These are phyloP conservation scores for Trichophaea hybrida DNA, from an alignment of 2,329 filamentous ascomycete genomes.

Conservation along the genomic window DNA sequence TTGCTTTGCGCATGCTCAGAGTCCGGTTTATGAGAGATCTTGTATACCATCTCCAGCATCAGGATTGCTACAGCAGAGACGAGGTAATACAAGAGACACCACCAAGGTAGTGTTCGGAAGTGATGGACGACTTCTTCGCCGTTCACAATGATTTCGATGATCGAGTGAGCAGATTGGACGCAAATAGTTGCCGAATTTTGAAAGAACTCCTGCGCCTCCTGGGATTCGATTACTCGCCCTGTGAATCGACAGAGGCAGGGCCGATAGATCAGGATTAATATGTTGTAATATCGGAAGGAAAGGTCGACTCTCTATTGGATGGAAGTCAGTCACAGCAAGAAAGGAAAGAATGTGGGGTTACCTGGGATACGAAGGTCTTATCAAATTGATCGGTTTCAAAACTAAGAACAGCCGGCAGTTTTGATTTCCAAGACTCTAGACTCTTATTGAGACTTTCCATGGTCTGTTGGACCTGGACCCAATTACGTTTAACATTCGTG, in stretches of 20 bases:
- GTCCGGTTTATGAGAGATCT: background rate
- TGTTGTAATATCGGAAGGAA: slow-evolving; percentile 11
- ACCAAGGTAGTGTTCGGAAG: slow-evolving; percentile 22
- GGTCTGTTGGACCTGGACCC: background rate
- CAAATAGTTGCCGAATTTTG: slow-evolving; percentile 16
- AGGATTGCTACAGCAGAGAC: slow-evolving; percentile 24
- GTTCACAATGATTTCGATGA: slow-evolving; percentile 15
- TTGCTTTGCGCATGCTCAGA: background rate
- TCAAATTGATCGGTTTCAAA: slow-evolving; percentile 6
- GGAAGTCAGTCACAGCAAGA: background rate
- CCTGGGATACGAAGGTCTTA: slow-evolving; percentile 7
- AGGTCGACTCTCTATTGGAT: background rate
- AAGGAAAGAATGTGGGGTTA: background rate
- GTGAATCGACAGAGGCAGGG: slow-evolving; percentile 19
- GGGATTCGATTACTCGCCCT: background rate
- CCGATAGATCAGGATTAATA: slow-evolving; percentile 22
- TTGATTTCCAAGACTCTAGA: background rate
- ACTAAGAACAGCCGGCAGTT: slow-evolving; percentile 1
- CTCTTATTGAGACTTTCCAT: background rate
- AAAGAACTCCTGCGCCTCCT: background rate
- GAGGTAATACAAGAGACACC: slow-evolving; percentile 26
- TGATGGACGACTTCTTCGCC: background rate
- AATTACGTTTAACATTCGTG: background rate
- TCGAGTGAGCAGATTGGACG: slow-evolving; percentile 19
- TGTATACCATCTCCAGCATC: slow-evolving; percentile 21